phyloP scores from a whole-genome alignment of 305 asterid species.

The Fraxinus sp. region DNA sequence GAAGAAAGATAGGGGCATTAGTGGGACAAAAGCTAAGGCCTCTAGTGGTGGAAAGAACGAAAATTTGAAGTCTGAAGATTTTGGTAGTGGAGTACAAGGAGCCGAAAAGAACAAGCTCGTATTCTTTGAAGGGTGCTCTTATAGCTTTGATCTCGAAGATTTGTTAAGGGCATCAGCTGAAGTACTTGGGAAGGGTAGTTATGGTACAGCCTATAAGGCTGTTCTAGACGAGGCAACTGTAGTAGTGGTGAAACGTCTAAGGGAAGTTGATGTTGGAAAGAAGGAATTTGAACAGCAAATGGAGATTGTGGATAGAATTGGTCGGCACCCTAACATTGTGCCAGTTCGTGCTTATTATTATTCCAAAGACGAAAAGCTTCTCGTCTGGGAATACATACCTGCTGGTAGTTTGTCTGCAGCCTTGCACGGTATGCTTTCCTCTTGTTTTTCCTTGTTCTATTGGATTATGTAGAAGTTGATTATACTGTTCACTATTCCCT shows the following conservation, averaged over 20 bases:
- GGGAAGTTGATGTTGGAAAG: slow-evolving; percentile 66
- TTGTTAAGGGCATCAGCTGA: slow-evolving; percentile 93
- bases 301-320: slow-evolving; percentile 62
- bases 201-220: slow-evolving; percentile 91
- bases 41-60: slow-evolving; percentile 50
- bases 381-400: slow-evolving; percentile 79
- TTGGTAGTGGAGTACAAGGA: slow-evolving; percentile 91
- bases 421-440: slow-evolving; percentile 59
- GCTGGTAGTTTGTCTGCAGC: slow-evolving; percentile 74
- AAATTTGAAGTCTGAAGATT: slow-evolving; percentile 72
- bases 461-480: background rate
- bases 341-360: slow-evolving; percentile 78
- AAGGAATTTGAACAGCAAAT: slow-evolving; percentile 89
- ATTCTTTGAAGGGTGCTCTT: slow-evolving; percentile 69
- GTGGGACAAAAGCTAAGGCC: slow-evolving; percentile 56
- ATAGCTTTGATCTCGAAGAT: slow-evolving; percentile 82
- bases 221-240: slow-evolving; percentile 70
- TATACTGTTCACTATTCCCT: background rate
- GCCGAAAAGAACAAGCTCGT: slow-evolving; percentile 83
- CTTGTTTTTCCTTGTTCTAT: background rate
- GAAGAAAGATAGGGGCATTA: slow-evolving; percentile 41
- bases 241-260: slow-evolving; percentile 82
- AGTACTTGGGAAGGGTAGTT: slow-evolving; percentile 89
- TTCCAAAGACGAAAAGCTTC: slow-evolving; percentile 94
- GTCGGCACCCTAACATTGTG: slow-evolving; percentile 59